Evolutionary conservation across 2,329 filamentous ascomycete species (phyloP).

Genomic region (Aspergillus sp.): DNA sequence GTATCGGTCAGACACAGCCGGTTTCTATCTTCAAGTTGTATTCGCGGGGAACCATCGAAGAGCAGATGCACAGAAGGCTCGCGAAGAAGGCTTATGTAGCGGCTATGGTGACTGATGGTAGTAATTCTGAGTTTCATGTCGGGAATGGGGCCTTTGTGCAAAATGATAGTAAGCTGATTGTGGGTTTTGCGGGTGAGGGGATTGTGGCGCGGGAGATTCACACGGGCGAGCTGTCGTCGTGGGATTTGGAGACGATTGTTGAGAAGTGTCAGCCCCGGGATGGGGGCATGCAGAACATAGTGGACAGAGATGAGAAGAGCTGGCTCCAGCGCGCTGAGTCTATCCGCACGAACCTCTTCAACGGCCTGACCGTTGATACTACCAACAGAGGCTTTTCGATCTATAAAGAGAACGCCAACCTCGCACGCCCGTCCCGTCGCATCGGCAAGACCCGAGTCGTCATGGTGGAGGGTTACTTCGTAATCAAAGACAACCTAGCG

Average conservation of each 20-base stretch:
- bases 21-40: constrained; percentile 53
- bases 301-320: constrained; percentile 44
- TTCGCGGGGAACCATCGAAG: constrained; percentile 51
- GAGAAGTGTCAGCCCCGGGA: constrained; percentile 19
- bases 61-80: constrained; percentile 53
- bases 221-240: constrained; percentile 51
- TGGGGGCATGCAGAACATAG: not conserved
- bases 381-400: constrained; percentile 18
- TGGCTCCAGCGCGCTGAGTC: constrained; percentile 53
- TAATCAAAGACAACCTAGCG: constrained; percentile 46
- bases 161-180: constrained; percentile 32
- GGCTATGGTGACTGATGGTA: constrained; percentile 50
- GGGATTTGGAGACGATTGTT: constrained; percentile 37
- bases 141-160: constrained; percentile 24
- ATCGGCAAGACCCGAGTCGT: constrained; percentile 53
- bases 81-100: constrained; percentile 58
- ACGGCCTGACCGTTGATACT: constrained; percentile 44
- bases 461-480: constrained; percentile 47
- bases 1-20: constrained; percentile 49
- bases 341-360: constrained; percentile 52
- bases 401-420: constrained; percentile 25
- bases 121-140: constrained; percentile 16
- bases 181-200: not conserved
- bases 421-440: constrained; percentile 43
- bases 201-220: constrained; percentile 27